Base-by-base conservation (phyloP, 2,329 filamentous ascomycete species). In the Plectosphaerella cucumerina region DNA sequence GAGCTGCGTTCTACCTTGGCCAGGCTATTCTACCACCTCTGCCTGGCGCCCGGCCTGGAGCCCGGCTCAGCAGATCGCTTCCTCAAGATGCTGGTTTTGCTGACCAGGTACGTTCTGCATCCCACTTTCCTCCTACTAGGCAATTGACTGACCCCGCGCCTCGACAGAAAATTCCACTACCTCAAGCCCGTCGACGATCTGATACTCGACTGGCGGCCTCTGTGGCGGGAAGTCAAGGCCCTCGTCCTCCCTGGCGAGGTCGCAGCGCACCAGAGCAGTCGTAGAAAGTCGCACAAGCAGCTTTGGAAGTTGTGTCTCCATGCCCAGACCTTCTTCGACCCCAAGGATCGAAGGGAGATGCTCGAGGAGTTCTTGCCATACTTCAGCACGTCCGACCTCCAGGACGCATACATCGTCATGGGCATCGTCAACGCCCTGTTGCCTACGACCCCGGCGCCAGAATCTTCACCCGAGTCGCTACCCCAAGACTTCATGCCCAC, bases 361-460 rank as follows among this genome's bases (percentile, higher is more conserved):
- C 72, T 94, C 34, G 84, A 91, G 54, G 89, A 93, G 66, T 81
- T 93, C 41, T 72, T 94, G 18, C 89, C 84, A 59, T 96, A 86
- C 72, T 99, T 96, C 73, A 96, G 89, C 66, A 92, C 92, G 35
- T 96, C 93, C 1, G 94, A 96, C 65, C 81, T 93, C 21, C 89
- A 96, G 58, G 89, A 91, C 60, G 92, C 91, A 26, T 99, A 94
- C 65, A 90, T 97, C 56, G 92, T 96, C n/a, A 82, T 89, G 21
- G 92, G 90, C 3, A 72, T 93, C 53, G 76, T 99, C 62, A 97
- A 96, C 62, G 74, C 95, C 56, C 76, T 99, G 61, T 79, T 99
- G 54, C 94, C 94, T 17, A 97, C 93, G 8, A 83, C 85, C 34
- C 85, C 91, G 2, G 83, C 87, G 3, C 87, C 90, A 4, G 78